These are phyloP conservation scores for Aspergillus pseudoterreus DNA, from an alignment of 2,329 filamentous ascomycete genomes.

Conservation along the genomic window DNA sequence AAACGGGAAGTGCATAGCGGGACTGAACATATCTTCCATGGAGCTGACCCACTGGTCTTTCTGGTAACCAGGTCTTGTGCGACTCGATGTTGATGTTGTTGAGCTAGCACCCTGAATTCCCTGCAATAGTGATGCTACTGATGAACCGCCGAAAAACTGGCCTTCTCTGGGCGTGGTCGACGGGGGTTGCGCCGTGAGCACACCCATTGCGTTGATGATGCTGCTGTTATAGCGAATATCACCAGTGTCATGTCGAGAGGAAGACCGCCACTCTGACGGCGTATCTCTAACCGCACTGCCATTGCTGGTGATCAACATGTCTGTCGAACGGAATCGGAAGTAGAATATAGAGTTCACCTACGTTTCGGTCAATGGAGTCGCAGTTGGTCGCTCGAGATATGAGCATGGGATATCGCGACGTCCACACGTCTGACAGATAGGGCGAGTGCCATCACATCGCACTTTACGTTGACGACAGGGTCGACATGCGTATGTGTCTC, in stretches of 20 bases:
- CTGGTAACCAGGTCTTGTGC: not conserved
- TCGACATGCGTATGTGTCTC: not conserved
- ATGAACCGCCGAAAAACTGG: constrained; percentile 1
- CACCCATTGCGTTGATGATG: not conserved
- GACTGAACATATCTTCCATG: not conserved
- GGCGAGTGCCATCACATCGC: constrained; percentile 8
- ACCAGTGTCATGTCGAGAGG: not conserved
- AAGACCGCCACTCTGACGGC: not conserved
- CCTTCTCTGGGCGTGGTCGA: not conserved
- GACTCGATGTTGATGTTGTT: not conserved
- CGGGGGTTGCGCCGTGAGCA: not conserved
- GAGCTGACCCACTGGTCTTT: not conserved
- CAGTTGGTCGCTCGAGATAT: not conserved
- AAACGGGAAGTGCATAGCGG: not conserved
- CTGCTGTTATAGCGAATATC: not conserved
- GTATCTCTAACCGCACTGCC: not conserved
- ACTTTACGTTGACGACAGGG: constrained; percentile 4
- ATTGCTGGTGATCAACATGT: too few relatives aligned
- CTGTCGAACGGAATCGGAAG: too few relatives aligned
- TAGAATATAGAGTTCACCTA: not conserved
- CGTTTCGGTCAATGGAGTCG: not conserved
- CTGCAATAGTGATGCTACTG: constrained; percentile 1
- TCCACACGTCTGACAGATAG: constrained; percentile 2
- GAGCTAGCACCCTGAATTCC: not conserved
- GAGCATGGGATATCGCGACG: constrained; percentile 1